These are phyloP conservation scores for Gossypium trilobum DNA, from an alignment of 441 rosid species.

Conservation along the genomic window DNA sequence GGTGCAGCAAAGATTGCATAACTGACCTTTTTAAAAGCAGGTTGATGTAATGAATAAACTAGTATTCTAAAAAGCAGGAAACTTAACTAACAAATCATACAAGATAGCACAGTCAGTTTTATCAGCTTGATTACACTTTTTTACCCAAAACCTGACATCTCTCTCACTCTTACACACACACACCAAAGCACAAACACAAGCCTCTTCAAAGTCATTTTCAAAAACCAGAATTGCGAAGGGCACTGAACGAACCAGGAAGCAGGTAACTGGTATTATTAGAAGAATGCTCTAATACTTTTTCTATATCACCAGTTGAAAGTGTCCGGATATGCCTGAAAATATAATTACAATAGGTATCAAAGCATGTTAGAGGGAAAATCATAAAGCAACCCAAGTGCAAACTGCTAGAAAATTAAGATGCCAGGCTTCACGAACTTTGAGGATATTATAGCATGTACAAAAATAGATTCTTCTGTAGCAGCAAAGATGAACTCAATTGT, in stretches of 20 bases:
- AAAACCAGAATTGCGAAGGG: conserved; percentile 10
- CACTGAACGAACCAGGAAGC: conserved; percentile 70
- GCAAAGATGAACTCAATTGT: conserved; percentile 88
- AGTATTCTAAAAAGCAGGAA: conserved; percentile 6
- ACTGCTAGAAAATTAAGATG: conserved; percentile 15
- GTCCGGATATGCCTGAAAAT: conserved; percentile 67
- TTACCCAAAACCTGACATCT: neutral
- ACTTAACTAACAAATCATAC: neutral
- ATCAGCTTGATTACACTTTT: neutral
- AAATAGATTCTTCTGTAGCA: conserved; percentile 90
- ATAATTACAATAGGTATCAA: conserved; percentile 20
- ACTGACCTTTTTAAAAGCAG: neutral
- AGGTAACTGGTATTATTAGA: conserved; percentile 46
- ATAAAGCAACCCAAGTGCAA: conserved; percentile 14
- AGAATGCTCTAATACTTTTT: conserved; percentile 52
- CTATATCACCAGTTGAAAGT: conserved; percentile 74
- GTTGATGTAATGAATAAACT: conserved; percentile 10
- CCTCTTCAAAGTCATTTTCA: conserved; percentile 6
- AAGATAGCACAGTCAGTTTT: conserved; percentile 12
- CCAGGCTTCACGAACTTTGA: conserved; percentile 66
- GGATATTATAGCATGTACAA: conserved; percentile 76
- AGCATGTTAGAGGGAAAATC: conserved; percentile 15
- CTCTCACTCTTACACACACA: neutral
- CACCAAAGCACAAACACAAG: neutral
- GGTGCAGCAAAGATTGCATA: conserved; percentile 14